These are phyloP conservation scores for Trichoderma citrinoviride DNA, from an alignment of 2,329 filamentous ascomycete species.

Conservation along the genomic window DNA sequence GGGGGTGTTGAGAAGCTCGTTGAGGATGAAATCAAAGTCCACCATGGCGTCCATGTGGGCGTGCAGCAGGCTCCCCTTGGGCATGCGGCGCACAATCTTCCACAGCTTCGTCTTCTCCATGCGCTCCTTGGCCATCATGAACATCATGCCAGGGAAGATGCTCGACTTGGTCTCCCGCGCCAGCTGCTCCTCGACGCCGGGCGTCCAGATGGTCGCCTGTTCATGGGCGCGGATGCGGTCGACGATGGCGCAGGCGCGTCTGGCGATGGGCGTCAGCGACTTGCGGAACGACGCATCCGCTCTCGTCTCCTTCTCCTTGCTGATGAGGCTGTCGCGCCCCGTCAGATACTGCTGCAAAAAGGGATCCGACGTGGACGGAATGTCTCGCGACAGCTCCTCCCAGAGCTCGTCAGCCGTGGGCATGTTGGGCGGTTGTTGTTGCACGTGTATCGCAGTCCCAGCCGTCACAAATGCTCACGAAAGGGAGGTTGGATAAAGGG, in stretches of 20 bases:
- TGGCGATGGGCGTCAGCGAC: constrained; percentile 74
- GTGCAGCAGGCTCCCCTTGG: constrained; percentile 83
- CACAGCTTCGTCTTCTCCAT: constrained; percentile 85
- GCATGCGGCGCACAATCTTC: constrained; percentile 81
- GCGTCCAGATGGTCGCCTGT: constrained; percentile 71
- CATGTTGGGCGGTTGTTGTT: constrained; percentile 29
- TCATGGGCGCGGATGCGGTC: constrained; percentile 76
- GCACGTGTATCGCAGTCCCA: not conserved
- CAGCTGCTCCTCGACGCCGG: constrained; percentile 66
- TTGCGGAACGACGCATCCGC: constrained; percentile 71
- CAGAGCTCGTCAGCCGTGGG: constrained; percentile 56
- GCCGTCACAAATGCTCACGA: not conserved
- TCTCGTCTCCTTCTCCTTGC: constrained; percentile 76
- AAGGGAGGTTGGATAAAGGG: not conserved
- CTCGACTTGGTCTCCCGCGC: constrained; percentile 60
- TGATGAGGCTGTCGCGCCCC: constrained; percentile 72
- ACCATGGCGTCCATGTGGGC: constrained; percentile 91
- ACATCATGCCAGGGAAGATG: constrained; percentile 90
- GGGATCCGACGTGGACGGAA: constrained; percentile 61
- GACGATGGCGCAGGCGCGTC: constrained; percentile 75
- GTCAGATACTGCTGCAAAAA: constrained; percentile 80
- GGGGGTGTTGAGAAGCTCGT: constrained; percentile 65
- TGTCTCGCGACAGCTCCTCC: constrained; percentile 54
- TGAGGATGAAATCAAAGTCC: constrained; percentile 76
- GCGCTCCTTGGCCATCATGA: constrained; percentile 75